These are phyloP conservation scores for Marasmius tenuissimus DNA, from an alignment of 1,284 basidiomycete genomes.

Conservation along the genomic window DNA sequence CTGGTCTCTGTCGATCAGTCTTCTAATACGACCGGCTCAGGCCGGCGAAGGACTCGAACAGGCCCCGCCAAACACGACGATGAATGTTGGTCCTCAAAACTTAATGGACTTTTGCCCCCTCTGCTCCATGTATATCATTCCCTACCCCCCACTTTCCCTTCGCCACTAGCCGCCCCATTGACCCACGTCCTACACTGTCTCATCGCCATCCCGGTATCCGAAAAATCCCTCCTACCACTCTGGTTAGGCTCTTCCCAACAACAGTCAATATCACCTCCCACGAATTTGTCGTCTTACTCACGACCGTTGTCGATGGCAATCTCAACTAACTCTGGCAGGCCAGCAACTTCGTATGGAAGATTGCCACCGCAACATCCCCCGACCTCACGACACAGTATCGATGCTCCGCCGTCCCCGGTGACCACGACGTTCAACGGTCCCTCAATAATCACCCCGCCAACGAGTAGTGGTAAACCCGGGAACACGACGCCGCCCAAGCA, in stretches of 20 bases:
- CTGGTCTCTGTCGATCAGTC: not conserved
- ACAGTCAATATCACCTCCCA: conserved; percentile 22
- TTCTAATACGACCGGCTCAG: not conserved
- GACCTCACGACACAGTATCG: not conserved
- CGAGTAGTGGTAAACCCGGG: conserved; percentile 3
- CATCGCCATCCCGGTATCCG: conserved; percentile 64
- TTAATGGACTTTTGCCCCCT: conserved; percentile 48
- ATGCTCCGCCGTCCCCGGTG: not conserved
- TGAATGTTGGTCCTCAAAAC: not conserved
- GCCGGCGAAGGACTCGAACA: not conserved
- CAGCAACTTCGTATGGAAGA: not conserved
- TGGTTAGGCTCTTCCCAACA: conserved; percentile 38
- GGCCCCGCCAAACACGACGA: not conserved
- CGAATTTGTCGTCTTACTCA: conserved; percentile 26
- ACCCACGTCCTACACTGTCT: conserved; percentile 74
- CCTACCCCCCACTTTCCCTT: conserved; percentile 55
- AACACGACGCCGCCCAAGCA: conserved; percentile 21
- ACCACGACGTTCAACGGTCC: conserved; percentile 1
- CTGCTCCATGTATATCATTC: conserved; percentile 61
- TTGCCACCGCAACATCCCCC: not conserved
- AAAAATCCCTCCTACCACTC: conserved; percentile 45
- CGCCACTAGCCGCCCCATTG: conserved; percentile 64
- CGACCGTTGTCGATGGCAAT: conserved; percentile 11
- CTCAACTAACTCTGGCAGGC: not conserved
- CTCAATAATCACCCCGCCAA: too few relatives aligned